Conservation (phyloP, 1,139 yeast genomes). For the Kurtzmaniella quercitrusa region DNA sequence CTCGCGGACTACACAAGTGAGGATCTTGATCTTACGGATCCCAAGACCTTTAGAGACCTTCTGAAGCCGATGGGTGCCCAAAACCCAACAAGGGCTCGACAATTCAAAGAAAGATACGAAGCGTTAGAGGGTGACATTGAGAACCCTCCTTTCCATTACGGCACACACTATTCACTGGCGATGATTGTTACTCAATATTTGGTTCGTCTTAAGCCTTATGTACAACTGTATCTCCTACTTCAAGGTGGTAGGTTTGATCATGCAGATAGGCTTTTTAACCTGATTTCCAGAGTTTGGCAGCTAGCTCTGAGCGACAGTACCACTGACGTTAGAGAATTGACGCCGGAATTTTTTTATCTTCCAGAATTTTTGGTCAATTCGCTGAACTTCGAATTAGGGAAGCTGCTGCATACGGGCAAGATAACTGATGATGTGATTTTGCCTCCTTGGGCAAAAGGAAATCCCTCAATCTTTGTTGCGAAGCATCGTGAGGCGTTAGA, state of each 20-base stretch:
- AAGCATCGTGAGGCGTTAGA: conserved; percentile 81
- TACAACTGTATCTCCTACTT: conserved; percentile 66
- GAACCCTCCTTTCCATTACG: conserved; percentile 80
- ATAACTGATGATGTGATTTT: conserved; percentile 56
- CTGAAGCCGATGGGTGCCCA: conserved; percentile 93
- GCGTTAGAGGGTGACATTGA: conserved; percentile 49
- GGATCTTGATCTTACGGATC: conserved; percentile 55
- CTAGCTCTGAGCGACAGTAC: conserved; percentile 77
- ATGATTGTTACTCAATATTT: conserved; percentile 83
- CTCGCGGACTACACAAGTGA: conserved; percentile 74
- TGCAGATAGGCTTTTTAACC: conserved; percentile 74
- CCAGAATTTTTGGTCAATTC: conserved; percentile 71
- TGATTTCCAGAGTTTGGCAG: conserved; percentile 70
- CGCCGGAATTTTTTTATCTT: conserved; percentile 77
- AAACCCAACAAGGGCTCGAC: conserved; percentile 48
- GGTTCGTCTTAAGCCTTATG: conserved; percentile 74
- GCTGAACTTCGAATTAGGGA: conserved; percentile 66
- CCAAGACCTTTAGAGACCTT: conserved; percentile 63
- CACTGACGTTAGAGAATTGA: conserved; percentile 81
- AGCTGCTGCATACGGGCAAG: conserved; percentile 54
- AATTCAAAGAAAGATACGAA: conserved; percentile 66
- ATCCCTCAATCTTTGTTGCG: conserved; percentile 65
- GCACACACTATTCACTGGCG: conserved; percentile 89
- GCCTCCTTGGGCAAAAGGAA: conserved; percentile 81
- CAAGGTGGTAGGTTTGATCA: conserved; percentile 90